Percentiles rank a stretch among this genome's conserved stretches.
phyloP scores from a whole-genome alignment of 2,329 filamentous ascomycete genomes.

The Geoglossum cookeanum region DNA sequence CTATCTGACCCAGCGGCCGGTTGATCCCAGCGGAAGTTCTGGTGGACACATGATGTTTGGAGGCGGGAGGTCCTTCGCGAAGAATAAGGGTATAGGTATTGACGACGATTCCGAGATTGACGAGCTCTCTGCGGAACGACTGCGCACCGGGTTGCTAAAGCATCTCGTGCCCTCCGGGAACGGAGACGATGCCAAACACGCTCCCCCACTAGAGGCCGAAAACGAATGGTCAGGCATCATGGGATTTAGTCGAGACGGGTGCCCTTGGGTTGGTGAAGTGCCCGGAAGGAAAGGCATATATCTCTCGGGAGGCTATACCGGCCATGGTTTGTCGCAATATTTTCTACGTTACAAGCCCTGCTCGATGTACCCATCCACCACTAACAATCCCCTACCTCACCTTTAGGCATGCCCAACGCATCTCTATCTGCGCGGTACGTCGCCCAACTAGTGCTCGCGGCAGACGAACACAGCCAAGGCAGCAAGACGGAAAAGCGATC shows the following conservation, averaged over 20 bases:
- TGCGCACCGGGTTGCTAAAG: neutral
- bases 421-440: neutral
- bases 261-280: slow-evolving; percentile 29
- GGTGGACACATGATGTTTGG: neutral
- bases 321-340: neutral
- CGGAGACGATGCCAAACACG: neutral
- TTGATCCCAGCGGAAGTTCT: neutral
- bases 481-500: neutral
- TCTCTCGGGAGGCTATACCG: neutral
- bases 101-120: neutral
- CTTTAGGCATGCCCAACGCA: neutral
- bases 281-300: neutral
- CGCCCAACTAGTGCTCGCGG: neutral
- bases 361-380: too few relatives aligned
- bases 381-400: neutral
- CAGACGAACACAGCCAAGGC: neutral
- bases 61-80: neutral
- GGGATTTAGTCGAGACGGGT: slow-evolving; percentile 27
- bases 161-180: neutral
- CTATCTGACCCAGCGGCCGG: neutral
- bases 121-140: neutral
- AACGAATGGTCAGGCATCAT: slow-evolving; percentile 32
- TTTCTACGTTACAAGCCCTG: neutral
- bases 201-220: neutral
- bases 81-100: neutral